Base-by-base conservation (phyloP, 83 land plant genomes). In the Isoetes engelmannii region DNA sequence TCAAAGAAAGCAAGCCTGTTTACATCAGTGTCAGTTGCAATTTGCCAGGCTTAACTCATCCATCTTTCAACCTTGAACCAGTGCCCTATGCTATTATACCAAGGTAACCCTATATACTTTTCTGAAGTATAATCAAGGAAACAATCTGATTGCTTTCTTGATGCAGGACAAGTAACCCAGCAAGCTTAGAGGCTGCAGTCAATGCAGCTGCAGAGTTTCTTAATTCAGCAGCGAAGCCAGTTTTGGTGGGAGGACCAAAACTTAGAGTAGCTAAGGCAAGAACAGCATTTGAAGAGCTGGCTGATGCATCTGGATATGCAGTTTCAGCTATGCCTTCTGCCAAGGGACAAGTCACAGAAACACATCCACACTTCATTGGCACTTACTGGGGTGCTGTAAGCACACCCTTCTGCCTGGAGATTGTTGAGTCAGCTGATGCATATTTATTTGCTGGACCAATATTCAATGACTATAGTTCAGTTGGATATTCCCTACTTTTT, bases 391-490 rank as follows among this genome's bases (percentile, higher is more conserved):
- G 54, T n/a, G 54, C 54, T 51, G 15, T 51, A 12, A 51, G 54
- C 54, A 51, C 54, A 15, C 54, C 54, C 15, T 51, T 12, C 37
- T 77, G 83, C 13, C 75, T 67, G 1, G 87, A 89, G 66, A 86
- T 86, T 48, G 87, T 86, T 4, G 90, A 86, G 63, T 84, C 85
- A 0, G 82, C 90, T 7, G 92, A 89, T 63, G 81, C 83, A 9
- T 89, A 51, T 51, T 51, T 51, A 51, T 51, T 51, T 51, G 54
- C 54, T 12, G 54, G 54, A 1, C 3, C 54, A 1, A 51, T 51
- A 51, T 51, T 51, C 15, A 51, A 51, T 51, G 54, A 51, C 3
- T 51, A 51, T 51, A 51, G 54, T 51, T 51, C 54, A 51, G 54
- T 51, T 0, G 54, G 54, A 15, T 51, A 51, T 51, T 51, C 92